These are phyloP conservation scores for Salix purpurea DNA, from an alignment of 345 rosid species.

Conservation along the genomic window DNA sequence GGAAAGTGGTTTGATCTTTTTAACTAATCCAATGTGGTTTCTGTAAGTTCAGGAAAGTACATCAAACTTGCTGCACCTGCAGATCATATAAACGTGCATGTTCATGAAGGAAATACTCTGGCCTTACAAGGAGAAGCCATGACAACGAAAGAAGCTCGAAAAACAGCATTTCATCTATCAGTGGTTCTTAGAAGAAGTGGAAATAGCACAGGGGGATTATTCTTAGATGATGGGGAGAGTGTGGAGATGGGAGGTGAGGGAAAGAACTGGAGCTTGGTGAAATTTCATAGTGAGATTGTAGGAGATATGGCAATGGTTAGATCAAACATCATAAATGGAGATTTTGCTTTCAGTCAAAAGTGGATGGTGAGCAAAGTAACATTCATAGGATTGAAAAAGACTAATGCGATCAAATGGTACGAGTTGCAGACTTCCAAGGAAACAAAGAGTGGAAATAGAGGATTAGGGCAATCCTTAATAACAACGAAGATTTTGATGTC, in stretches of 20 bases:
- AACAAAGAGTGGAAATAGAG: slow-evolving; percentile 6
- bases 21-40: slow-evolving; percentile 42
- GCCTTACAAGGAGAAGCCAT: slow-evolving; percentile 67
- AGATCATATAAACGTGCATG: slow-evolving; percentile 58
- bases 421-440: slow-evolving; percentile 17
- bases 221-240: slow-evolving; percentile 61
- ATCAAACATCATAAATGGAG: slow-evolving; percentile 52
- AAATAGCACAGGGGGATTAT: slow-evolving; percentile 49
- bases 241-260: slow-evolving; percentile 47
- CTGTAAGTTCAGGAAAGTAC: slow-evolving; percentile 29
- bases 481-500: slow-evolving; percentile 18
- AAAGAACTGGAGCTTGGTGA: slow-evolving; percentile 56
- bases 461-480: slow-evolving; percentile 14
- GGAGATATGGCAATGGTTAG: slow-evolving; percentile 27
- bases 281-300: slow-evolving; percentile 22
- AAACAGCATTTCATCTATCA: slow-evolving; percentile 45
- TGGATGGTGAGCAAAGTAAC: slow-evolving; percentile 51
- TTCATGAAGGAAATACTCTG: slow-evolving; percentile 54
- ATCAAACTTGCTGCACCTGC: slow-evolving; percentile 46
- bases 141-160: slow-evolving; percentile 54
- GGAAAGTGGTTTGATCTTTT: slow-evolving; percentile 76
- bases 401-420: slow-evolving; percentile 14
- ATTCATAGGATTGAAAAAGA: slow-evolving; percentile 44
- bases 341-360: slow-evolving; percentile 41
- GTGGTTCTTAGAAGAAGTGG: slow-evolving; percentile 39